These are phyloP conservation scores for Fusarium compactum DNA, from an alignment of 2,329 filamentous ascomycete genomes.

Conservation along the genomic window DNA sequence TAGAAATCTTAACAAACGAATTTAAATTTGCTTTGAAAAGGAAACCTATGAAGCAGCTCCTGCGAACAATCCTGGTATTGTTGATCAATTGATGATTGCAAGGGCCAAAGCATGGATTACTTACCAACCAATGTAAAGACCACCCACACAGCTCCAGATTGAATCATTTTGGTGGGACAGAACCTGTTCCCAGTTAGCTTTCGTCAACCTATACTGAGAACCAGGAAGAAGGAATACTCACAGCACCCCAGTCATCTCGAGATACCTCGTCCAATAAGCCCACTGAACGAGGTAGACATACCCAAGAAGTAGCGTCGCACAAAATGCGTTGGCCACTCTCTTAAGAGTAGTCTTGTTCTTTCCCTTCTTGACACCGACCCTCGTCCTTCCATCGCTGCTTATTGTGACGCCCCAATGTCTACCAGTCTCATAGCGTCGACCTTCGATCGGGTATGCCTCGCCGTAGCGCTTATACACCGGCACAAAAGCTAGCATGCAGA, in stretches of 20 bases:
- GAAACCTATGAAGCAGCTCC: conserved; percentile 1
- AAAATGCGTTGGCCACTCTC: conserved; percentile 7
- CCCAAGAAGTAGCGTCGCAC: conserved; percentile 22
- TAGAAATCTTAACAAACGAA: no score
- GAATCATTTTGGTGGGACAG: conserved; percentile 2
- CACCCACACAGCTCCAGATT: background rate
- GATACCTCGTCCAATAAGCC: conserved; percentile 38
- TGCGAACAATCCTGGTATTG: background rate
- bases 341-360: conserved; percentile 10
- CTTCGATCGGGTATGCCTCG: conserved; percentile 41
- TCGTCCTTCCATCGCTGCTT: conserved; percentile 28
- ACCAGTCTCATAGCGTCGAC: conserved; percentile 36
- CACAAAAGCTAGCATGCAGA: conserved; percentile 36
- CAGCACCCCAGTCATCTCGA: conserved; percentile 37
- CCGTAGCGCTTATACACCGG: conserved; percentile 43
- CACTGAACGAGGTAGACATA: conserved; percentile 29
- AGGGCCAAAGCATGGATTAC: background rate
- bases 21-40: no score
- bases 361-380: conserved; percentile 20
- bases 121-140: background rate
- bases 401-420: conserved; percentile 40
- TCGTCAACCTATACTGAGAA: background rate
- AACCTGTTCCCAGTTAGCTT: background rate
- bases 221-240: background rate
- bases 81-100: background rate